These are phyloP conservation scores for Malus hybrid DNA, from an alignment of 331 rosid species.

Conservation along the genomic window DNA sequence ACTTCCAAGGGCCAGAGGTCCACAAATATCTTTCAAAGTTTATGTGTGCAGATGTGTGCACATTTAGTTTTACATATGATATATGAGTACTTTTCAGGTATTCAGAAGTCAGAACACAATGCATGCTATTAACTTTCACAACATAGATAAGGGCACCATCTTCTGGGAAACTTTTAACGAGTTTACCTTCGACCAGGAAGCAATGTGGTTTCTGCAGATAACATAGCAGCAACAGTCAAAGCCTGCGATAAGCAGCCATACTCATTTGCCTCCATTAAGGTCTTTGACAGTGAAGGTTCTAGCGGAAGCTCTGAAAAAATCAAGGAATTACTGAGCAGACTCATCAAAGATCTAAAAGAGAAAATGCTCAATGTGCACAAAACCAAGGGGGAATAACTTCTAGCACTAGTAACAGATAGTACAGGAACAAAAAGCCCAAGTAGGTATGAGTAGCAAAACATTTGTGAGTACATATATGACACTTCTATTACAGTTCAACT, in stretches of 20 bases:
- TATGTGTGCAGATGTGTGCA: background rate
- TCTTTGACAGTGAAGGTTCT: slow-evolving; percentile 92
- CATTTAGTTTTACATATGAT: background rate
- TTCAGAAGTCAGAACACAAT: background rate
- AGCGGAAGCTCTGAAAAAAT: slow-evolving; percentile 75
- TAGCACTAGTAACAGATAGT: background rate
- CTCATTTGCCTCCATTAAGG: slow-evolving; percentile 81
- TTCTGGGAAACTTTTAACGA: slow-evolving; percentile 6
- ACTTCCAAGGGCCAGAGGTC: background rate
- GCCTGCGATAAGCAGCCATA: slow-evolving; percentile 83
- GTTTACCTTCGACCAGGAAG: slow-evolving; percentile 67
- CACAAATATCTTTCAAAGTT: background rate
- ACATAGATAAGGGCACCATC: background rate
- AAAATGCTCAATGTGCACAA: background rate
- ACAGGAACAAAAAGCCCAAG: slow-evolving; percentile 1
- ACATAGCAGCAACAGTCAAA: slow-evolving; percentile 90
- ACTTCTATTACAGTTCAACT: background rate
- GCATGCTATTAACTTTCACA: background rate
- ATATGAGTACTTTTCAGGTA: background rate
- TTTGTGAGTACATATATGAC: background rate
- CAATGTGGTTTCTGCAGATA: slow-evolving; percentile 81
- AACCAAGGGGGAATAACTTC: background rate
- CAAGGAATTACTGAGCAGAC: background rate
- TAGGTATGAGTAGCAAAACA: background rate
- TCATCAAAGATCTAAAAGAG: background rate